phyloP scores from a whole-genome alignment of 805 yeast species.

The Kodamaea kakaduensis region DNA sequence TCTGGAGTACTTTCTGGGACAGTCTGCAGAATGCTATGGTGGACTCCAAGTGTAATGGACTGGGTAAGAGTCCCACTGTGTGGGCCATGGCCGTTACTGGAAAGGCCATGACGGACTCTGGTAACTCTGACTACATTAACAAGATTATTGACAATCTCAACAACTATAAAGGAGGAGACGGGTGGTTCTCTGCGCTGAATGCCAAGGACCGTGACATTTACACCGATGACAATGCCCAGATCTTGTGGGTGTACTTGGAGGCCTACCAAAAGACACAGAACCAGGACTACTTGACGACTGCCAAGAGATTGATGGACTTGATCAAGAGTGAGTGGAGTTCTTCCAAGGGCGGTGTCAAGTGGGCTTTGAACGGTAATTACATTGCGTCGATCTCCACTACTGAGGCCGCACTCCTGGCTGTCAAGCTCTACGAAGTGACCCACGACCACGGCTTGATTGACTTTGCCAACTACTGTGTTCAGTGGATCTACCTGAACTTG shows the following conservation, averaged over 20 bases:
- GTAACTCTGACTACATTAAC: conserved; percentile 4
- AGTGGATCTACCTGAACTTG: conserved; percentile 12
- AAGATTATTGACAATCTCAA: conserved; percentile 8
- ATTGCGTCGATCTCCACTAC: conserved; percentile 14
- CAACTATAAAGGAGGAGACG: conserved; percentile 8
- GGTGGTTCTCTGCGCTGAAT: conserved; percentile 14
- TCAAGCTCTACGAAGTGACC: conserved; percentile 10
- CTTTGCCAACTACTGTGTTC: conserved; percentile 11
- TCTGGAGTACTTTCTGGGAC: conserved; percentile 20
- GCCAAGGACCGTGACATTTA: conserved; percentile 12
- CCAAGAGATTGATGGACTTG: conserved; percentile 8
- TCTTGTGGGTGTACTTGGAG: conserved; percentile 13
- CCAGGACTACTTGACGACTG: conserved; percentile 9
- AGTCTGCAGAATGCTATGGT: conserved; percentile 10
- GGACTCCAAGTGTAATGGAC: conserved; percentile 8
- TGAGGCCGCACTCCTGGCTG: conserved; percentile 15
- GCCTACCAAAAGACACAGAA: conserved; percentile 10
- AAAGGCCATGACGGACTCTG: conserved; percentile 9
- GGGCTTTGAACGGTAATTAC: conserved; percentile 12
- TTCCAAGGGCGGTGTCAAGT: conserved; percentile 12
- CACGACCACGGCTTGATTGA: conserved; percentile 5
- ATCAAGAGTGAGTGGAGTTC: conserved; percentile 10
- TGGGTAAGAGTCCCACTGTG: conserved; percentile 10
- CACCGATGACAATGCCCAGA: conserved; percentile 16
- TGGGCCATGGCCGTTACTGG: conserved; percentile 16